A percentile compares a stretch with the other conserved stretches of the same genome.
Conservation (phyloP, 352 stramenopile species). For the Phytopythium cucurbitacearum region DNA sequence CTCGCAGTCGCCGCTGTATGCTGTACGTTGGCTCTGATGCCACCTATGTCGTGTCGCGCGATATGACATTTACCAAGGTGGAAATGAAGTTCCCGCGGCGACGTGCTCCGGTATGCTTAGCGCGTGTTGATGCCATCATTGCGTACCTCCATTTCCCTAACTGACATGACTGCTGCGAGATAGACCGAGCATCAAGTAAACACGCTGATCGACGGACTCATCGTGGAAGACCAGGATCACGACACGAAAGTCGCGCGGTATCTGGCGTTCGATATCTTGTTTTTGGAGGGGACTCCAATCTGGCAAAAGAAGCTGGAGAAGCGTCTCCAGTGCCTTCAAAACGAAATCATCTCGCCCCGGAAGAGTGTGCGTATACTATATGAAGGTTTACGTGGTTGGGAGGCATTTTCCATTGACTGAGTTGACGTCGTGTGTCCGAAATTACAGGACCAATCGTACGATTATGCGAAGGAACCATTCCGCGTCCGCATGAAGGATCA, state of each 20-base stretch:
- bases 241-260: slow-evolving; percentile 71
- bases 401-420: slow-evolving; percentile 2
- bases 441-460: slow-evolving; percentile 63
- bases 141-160: background rate
- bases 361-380: slow-evolving; percentile 57
- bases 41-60: slow-evolving; percentile 76
- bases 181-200: slow-evolving; percentile 70
- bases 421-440: background rate
- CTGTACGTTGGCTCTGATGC: slow-evolving; percentile 62
- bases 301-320: slow-evolving; percentile 89
- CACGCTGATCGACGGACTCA: slow-evolving; percentile 81
- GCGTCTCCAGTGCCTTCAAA: slow-evolving; percentile 82
- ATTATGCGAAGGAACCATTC: slow-evolving; percentile 80
- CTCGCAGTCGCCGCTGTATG: slow-evolving; percentile 64
- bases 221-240: slow-evolving; percentile 84
- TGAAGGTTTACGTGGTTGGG: too few species aligned
- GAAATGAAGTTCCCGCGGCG: slow-evolving; percentile 86
- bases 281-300: slow-evolving; percentile 70
- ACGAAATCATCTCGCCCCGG: slow-evolving; percentile 83
- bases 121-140: background rate
- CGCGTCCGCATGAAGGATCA: slow-evolving; percentile 89
- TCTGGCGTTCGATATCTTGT: slow-evolving; percentile 80
- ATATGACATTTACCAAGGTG: slow-evolving; percentile 85
- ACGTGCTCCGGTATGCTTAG: slow-evolving; percentile 41
- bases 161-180: background rate